These are phyloP conservation scores for Cladophialophora carrionii DNA, from an alignment of 2,329 filamentous ascomycete species.

Conservation along the genomic window DNA sequence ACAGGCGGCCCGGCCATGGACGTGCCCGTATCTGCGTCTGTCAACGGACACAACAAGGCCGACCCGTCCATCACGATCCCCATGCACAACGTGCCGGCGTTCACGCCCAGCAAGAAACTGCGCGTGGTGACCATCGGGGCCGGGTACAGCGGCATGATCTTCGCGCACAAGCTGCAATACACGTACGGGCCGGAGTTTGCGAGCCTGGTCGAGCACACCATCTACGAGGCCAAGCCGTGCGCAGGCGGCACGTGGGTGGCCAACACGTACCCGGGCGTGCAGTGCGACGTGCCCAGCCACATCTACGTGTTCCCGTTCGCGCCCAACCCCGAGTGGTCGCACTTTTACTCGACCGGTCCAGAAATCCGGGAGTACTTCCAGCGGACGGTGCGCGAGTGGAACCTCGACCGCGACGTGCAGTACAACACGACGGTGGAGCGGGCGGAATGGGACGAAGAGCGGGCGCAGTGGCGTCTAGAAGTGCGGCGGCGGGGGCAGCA, in stretches of 20 bases:
- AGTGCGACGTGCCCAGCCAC: conserved; percentile 70
- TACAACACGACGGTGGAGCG: conserved; percentile 39
- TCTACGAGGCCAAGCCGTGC: conserved; percentile 49
- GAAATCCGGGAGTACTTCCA: conserved; percentile 53
- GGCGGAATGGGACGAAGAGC: conserved; percentile 21
- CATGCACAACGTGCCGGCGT: conserved; percentile 19
- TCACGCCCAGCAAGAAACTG: conserved; percentile 12
- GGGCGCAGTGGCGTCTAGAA: conserved; percentile 11
- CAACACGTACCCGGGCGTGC: conserved; percentile 48
- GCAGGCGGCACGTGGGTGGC: conserved; percentile 51
- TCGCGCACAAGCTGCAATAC: conserved; percentile 47
- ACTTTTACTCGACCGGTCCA: conserved; percentile 47
- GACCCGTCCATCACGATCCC: conserved; percentile 11
- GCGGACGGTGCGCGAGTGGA: conserved; percentile 46
- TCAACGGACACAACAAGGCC: neutral
- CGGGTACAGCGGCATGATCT: conserved; percentile 47
- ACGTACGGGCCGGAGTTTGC: conserved; percentile 41
- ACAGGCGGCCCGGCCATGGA: neutral
- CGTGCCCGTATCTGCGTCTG: too few relatives aligned
- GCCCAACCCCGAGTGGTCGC: conserved; percentile 50
- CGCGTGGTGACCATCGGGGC: conserved; percentile 42
- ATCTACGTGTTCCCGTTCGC: conserved; percentile 60
- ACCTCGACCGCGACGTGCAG: conserved; percentile 46
- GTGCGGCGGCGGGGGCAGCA: conserved; percentile 21
- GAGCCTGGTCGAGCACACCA: conserved; percentile 44